A percentile compares a stretch with the other conserved stretches of the same genome.
Conservation (phyloP, 495 filamentous ascomycete species). For the Penicillium herquei region DNA sequence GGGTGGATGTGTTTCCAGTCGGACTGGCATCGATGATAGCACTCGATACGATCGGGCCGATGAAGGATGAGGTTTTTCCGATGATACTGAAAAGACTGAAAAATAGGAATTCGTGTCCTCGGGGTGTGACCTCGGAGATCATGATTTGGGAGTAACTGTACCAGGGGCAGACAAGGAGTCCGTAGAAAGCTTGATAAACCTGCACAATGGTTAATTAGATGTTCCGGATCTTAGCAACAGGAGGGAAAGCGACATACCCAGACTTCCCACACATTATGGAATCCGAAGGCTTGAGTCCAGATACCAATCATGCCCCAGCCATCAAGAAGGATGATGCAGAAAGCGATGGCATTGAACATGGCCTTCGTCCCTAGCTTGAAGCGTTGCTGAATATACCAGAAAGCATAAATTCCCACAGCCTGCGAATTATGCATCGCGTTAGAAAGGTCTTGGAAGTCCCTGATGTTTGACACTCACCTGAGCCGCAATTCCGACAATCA, state of each 20-base stretch:
- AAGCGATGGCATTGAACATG: slow-evolving; percentile 61
- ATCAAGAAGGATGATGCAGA: slow-evolving; percentile 57
- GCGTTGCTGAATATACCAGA: slow-evolving; percentile 57
- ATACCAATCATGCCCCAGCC: slow-evolving; percentile 68
- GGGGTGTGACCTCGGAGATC: slow-evolving; percentile 64
- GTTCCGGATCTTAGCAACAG: neutral
- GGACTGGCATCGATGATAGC: slow-evolving; percentile 65
- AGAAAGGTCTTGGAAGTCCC: neutral
- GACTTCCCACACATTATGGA: slow-evolving; percentile 62
- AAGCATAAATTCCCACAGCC: slow-evolving; percentile 59
- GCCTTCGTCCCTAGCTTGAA: slow-evolving; percentile 55
- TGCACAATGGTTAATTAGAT: slow-evolving; percentile 13
- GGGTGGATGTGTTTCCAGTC: slow-evolving; percentile 51
- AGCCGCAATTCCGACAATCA: slow-evolving; percentile 62
- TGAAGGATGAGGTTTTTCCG: slow-evolving; percentile 63
- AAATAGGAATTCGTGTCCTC: slow-evolving; percentile 65
- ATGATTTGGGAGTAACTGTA: slow-evolving; percentile 68
- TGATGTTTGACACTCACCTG: slow-evolving; percentile 34
- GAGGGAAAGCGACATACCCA: slow-evolving; percentile 36
- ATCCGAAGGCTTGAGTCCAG: slow-evolving; percentile 61
- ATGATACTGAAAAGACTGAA: slow-evolving; percentile 66
- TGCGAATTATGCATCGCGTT: slow-evolving; percentile 6
- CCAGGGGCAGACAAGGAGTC: slow-evolving; percentile 66
- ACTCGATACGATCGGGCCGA: slow-evolving; percentile 61
- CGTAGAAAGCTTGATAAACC: slow-evolving; percentile 62